phyloP scores from a whole-genome alignment of 1,284 basidiomycete genomes.

The Leccinum cinnamomeum region DNA sequence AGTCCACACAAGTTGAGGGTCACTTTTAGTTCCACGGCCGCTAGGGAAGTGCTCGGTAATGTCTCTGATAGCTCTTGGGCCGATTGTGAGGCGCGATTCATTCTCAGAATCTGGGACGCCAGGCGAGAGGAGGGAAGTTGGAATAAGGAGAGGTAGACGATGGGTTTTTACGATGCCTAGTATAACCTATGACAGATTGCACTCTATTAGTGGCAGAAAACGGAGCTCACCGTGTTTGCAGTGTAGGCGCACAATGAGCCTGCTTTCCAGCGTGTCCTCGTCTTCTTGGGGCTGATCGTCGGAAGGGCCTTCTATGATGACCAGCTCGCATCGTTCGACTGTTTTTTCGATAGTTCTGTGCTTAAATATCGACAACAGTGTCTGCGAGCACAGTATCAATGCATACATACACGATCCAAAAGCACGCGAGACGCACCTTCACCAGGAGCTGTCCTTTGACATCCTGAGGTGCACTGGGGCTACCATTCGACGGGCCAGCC shows the following conservation, averaged over 20 bases:
- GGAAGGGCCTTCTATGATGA: constrained; percentile 55
- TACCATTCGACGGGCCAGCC: constrained; percentile 17
- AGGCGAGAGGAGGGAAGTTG: constrained; percentile 60
- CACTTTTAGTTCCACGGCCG: constrained; percentile 57
- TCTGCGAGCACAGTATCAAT: constrained; percentile 39
- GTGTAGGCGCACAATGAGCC: constrained; percentile 65
- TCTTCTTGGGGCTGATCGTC: constrained; percentile 46
- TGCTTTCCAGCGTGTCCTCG: constrained; percentile 65
- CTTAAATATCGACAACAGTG: constrained; percentile 68
- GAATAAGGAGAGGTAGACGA: constrained; percentile 58
- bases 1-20: constrained; percentile 76
- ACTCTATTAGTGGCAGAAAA: background rate
- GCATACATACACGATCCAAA: constrained; percentile 1
- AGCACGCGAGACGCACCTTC: constrained; percentile 48
- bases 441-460: constrained; percentile 64
- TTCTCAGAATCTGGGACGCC: constrained; percentile 50
- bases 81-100: constrained; percentile 68
- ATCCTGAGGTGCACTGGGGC: constrained; percentile 33
- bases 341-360: constrained; percentile 72
- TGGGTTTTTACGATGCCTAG: constrained; percentile 80
- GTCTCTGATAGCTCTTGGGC: constrained; percentile 66
- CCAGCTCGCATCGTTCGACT: constrained; percentile 72
- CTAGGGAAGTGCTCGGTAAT: constrained; percentile 80
- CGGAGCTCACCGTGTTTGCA: constrained; percentile 71
- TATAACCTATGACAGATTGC: constrained; percentile 4